A percentile compares a stretch with the other conserved stretches of the same genome.
phyloP scores from a whole-genome alignment of 495 filamentous ascomycete genomes.

The Margaritispora aquatica region DNA sequence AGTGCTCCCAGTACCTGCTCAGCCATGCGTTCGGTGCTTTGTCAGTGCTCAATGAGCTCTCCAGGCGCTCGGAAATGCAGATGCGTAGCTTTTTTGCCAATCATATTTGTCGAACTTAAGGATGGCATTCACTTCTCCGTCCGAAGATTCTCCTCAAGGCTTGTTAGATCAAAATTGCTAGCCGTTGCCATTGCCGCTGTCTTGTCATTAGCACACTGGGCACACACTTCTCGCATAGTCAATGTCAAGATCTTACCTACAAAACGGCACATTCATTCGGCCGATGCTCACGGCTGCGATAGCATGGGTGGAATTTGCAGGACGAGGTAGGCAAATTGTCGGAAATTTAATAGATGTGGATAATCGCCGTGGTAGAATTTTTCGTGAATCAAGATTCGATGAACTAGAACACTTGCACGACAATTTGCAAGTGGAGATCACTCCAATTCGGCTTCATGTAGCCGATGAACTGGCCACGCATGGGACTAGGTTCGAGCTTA shows the following conservation, averaged over 20 bases:
- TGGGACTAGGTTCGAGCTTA: background rate
- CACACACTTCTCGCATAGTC: background rate
- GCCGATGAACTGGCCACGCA: background rate
- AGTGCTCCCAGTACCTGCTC: background rate
- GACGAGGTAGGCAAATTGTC: background rate
- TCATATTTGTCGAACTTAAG: too few species aligned
- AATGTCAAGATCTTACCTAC: too few species aligned
- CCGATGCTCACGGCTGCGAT: too few species aligned
- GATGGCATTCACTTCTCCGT: too few species aligned
- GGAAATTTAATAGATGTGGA: background rate
- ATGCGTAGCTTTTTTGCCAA: background rate
- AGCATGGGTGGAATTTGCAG: background rate
- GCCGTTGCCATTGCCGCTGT: background rate
- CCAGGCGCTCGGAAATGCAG: background rate
- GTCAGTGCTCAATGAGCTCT: background rate
- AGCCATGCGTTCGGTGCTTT: background rate
- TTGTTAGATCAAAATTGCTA: background rate
- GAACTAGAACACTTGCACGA: background rate
- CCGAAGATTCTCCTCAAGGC: background rate
- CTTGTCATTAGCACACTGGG: background rate
- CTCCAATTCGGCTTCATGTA: background rate
- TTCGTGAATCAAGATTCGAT: background rate
- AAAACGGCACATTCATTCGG: too few species aligned
- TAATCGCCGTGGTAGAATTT: background rate
- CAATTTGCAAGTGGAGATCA: background rate